Evolutionary conservation across 2,329 filamentous ascomycete genomes (phyloP), one percentile per base, ranked within the genome.

Genomic region (Colletotrichum chlorophyti): DNA sequence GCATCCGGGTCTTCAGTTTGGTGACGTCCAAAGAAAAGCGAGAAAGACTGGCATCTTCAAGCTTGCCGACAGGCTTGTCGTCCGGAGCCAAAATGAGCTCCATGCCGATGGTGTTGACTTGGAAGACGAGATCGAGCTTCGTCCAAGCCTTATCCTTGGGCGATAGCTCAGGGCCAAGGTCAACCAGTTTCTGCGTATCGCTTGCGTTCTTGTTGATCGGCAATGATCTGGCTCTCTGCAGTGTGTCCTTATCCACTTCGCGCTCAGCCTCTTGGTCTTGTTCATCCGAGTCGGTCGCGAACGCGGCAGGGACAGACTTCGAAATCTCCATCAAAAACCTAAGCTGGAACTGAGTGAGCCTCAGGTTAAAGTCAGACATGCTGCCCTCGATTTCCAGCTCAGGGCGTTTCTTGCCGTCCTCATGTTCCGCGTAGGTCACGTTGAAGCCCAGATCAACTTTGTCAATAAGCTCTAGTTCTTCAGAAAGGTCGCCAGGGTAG

Each of bases 391-490:
- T 88, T 74, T 98, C 94, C 46, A 93, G 88, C 68, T 99, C 94
- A 1, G 95, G 95, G 34, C 94, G 85, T 68, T 95, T 88, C 50
- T 84, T 80, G 12, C 90, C 90, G 27, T 84, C 73, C 65, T 86
- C 87, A 70, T 99, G 95, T 69, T 98, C 94, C 1, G 93, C 86
- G 73, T 97, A 94, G 3, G 90, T 96, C 63, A 99, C 88, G 60
- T 91, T 91, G 76, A 99, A 97, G 43, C 91, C 91, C 21, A 99
- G 79, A 70, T 99, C 95, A 11, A 99, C 93, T 66, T 97, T 93
- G 68, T 99, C 93, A 65, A 99, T 97, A 79, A 99, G 90, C 70
- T 99, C 92, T 7, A 99, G 80, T 70, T 97, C 93, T 72, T 99
- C 95, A 0, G 86, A 85, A 54, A 84, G 76, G 29, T 87, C 84